Evolutionary conservation across 306 rosid species (phyloP), one percentile per base, ranked within the genome.

Genomic region (Quercus rubra): DNA sequence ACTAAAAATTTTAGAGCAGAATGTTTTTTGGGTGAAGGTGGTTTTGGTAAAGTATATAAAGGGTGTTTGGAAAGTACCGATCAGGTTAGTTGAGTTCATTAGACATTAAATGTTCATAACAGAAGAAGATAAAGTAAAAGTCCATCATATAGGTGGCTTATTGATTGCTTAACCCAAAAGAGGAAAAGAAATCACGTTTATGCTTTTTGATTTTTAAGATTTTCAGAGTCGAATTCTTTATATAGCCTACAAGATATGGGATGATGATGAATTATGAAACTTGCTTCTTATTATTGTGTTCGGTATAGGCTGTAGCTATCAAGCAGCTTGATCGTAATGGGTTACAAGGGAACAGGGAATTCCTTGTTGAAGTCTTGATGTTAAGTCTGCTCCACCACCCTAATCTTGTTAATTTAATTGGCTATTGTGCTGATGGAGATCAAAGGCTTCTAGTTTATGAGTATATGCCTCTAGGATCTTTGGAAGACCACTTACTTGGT

Each of bases 351-450:
- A 95, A 92, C 86, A 87, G 97, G 85, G 97, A 92, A 71, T 94
- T 94, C 84, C 97, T 92, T 20, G 94, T 92, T 59, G 99, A 94
- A 83, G 97, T 94, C 73, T 89, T 94, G 88, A 92, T 92, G 97
- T 73, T 92, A 83, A 92, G 99, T 85, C 90, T 92, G 59, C 95
- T 91, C 82, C 99, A 94, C 85, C 99, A 94, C 83, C 87, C 92
- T 58, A 92, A 94, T 87, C 97, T 94, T 70, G 99, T 92, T 79
- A 92, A 92, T 81, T 91, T 94, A 31, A 90, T 88, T 70, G 99
- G 99, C 74, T 94, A 94, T 83, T 94, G 99, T 81, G 97, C 94
- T 79, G 99, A 92, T 80, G 99, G 97, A 78, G 97, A 92, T 88
- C 99, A 92, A 82, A 91, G 99, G 93, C 97, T 94, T 80, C 89